Evolutionary conservation across 495 filamentous ascomycete genomes (phyloP).

Genomic region (Astrocystis sublimbata): DNA sequence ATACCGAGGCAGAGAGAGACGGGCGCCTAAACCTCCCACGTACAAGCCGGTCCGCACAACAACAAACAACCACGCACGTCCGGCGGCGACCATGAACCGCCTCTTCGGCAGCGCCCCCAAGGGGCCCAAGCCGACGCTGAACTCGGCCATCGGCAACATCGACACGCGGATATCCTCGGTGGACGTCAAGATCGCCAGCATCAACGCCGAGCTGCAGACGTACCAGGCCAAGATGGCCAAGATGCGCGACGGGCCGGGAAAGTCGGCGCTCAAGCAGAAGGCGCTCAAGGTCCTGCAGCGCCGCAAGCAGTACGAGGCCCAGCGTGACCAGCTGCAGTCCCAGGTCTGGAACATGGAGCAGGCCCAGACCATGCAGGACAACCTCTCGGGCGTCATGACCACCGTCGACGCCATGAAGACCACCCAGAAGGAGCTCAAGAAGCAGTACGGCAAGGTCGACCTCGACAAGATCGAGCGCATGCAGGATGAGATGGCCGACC

Average conservation of each 20-base stretch:
- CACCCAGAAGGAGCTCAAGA: slow-evolving; percentile 88
- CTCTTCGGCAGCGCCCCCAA: slow-evolving; percentile 87
- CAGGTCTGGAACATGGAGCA: slow-evolving; percentile 99
- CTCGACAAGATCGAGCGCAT: slow-evolving; percentile 96
- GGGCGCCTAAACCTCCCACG: not conserved
- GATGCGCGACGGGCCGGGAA: slow-evolving; percentile 96
- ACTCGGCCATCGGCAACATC: slow-evolving; percentile 83
- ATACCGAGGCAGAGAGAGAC: too few species aligned
- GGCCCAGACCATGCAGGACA: slow-evolving; percentile 98
- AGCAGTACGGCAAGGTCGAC: slow-evolving; percentile 96
- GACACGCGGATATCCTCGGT: slow-evolving; percentile 84
- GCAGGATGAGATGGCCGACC: slow-evolving; percentile 98
- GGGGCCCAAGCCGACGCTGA: slow-evolving; percentile 87
- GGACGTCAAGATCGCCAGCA: slow-evolving; percentile 90
- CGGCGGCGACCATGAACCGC: slow-evolving; percentile 94
- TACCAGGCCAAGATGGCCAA: slow-evolving; percentile 88
- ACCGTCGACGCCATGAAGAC: slow-evolving; percentile 97
- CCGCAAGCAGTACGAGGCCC: slow-evolving; percentile 92
- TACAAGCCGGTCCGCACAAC: not conserved
- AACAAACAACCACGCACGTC: not conserved
- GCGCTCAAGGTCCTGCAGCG: slow-evolving; percentile 93
- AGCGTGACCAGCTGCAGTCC: slow-evolving; percentile 91
- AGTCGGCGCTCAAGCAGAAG: slow-evolving; percentile 89
- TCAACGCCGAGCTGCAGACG: slow-evolving; percentile 85
- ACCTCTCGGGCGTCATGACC: slow-evolving; percentile 97